Evolutionary conservation across 108 stramenopile genomes (phyloP), one percentile per base, ranked within the genome.

Genomic region (Cyclotella kingstonii): DNA sequence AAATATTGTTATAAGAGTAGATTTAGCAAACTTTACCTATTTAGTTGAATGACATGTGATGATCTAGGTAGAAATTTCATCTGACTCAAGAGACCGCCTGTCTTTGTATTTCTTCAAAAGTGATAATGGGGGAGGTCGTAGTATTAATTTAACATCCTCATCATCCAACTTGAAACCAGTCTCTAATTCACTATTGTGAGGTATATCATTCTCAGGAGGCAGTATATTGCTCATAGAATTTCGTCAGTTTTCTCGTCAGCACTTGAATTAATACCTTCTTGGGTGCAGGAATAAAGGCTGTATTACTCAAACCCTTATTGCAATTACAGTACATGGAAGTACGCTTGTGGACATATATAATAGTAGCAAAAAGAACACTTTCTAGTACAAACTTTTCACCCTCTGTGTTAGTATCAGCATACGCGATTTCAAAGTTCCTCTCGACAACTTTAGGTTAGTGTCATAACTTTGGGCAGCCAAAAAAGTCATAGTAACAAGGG

Each of bases 171-270:
- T 60, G 9, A 70, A 41, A 38, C 63, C 70, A 10, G 70, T 70
- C 21, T 70, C 70, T 41, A 70, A 62, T n/a, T 70, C 70, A 29
- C 70, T 70, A 38, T 70, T 61, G 29, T 70, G 60, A 33, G 70
- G 36, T 29, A 70, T 17, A 27, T 70, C 70, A 25, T 33, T 59
- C 1, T 62, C 61, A 21, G 70, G 54, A 21, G 39, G 47, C 36
- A 70, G 29, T 22, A 46, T 26, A 40, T 17, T 1, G 34, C 39
- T 41, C 53, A 46, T 6, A 66, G 55, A 31, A 43, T 66, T 14
- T 33, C 38, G 25, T 46, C 40, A 19, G 28, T 8, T 30, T 29
- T 10, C 14, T 38, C 26, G 9, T 25, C 10, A 29, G 33, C 42
- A 12, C 30, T 0, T 33, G 7, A 11, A 9, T 23, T 10, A 44